Evolutionary conservation across 768 basidiomycete genomes (phyloP), one percentile per base, ranked within the genome.

Genomic region (Candolleomyces eurysporus): DNA sequence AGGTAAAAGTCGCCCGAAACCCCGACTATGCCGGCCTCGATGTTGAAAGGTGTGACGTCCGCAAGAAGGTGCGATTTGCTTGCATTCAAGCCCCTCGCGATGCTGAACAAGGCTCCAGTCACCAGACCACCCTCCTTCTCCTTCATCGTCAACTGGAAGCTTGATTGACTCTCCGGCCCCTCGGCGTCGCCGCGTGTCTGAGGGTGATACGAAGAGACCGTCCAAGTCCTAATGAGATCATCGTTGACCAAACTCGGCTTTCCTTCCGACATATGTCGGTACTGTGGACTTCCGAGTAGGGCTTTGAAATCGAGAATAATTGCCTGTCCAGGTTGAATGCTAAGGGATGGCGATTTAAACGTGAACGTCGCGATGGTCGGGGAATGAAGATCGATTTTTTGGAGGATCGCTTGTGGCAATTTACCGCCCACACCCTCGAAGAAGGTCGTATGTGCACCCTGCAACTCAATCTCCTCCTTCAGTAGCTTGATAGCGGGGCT

Each of bases 211-310:
- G 77, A 76, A 19, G 86, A 86, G 17, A 87, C 75, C 0, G 86
- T 87, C 85, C 85, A 88, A 4, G 86, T 87, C 11, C 86, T 82
- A 14, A 88, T 80, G 54, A 84, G 79, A 64, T 88, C 85, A 67
- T 87, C 86, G 65, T 85, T 85, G 17, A 83, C 72, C 11, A 76
- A 74, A 19, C 72, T 78, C 0, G 80, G 79, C 13, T 78, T 74
- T 11, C 65, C 58, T 36, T 76, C 76, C 3, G 82, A 76, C 77
- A 87, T 85, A 65, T 87, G 86, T 52, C 75, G 73, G 67, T 83
- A 84, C 21, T 71, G 70, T 5, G 74, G 72, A 22, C 72, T 62
- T 16, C 86, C 83, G 11, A 87, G 67, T 56, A 88, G 74, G 21
- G 77, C 68, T 1, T 78, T 76, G 65, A 87, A 80, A 64, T 86